Evolutionary conservation across 2,329 filamentous ascomycete species (phyloP).

Genomic region (Cordyceps cicadae): DNA sequence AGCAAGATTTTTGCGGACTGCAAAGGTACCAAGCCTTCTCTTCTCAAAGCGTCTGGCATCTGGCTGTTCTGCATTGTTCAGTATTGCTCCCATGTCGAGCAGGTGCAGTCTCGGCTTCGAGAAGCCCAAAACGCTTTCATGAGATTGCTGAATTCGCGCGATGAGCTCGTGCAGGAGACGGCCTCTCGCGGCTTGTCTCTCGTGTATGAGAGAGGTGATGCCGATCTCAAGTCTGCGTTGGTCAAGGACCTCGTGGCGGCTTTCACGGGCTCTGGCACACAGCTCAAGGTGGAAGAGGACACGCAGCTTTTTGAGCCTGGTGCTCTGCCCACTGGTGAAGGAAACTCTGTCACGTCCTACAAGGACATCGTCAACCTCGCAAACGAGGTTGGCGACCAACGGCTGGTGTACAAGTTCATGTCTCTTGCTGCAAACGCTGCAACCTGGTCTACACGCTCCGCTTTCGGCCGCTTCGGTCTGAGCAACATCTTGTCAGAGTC

Average conservation of each 20-base stretch:
- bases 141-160: conserved; percentile 73
- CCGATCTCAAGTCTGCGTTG: conserved; percentile 68
- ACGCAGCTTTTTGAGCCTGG: conserved; percentile 92
- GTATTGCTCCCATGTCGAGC: conserved; percentile 70
- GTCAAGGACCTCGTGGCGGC: conserved; percentile 81
- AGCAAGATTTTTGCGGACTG: conserved; percentile 70
- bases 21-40: conserved; percentile 75
- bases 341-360: conserved; percentile 85
- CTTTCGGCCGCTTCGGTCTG: conserved; percentile 88
- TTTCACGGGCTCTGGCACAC: conserved; percentile 69
- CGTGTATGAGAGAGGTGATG: conserved; percentile 88
- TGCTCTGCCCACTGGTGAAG: conserved; percentile 80
- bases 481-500: conserved; percentile 88
- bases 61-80: conserved; percentile 91
- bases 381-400: conserved; percentile 93
- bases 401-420: conserved; percentile 98
- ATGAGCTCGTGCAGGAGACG: conserved; percentile 92
- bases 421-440: conserved; percentile 90
- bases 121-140: conserved; percentile 84
- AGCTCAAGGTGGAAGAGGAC: conserved; percentile 77
- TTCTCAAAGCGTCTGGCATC: conserved; percentile 87
- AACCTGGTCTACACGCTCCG: conserved; percentile 94
- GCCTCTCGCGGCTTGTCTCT: conserved; percentile 84
- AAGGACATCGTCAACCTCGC: conserved; percentile 94
- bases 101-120: conserved; percentile 65